Base-by-base conservation (phyloP, 1,284 basidiomycete species). In the Cryptococcus wingfieldii region DNA sequence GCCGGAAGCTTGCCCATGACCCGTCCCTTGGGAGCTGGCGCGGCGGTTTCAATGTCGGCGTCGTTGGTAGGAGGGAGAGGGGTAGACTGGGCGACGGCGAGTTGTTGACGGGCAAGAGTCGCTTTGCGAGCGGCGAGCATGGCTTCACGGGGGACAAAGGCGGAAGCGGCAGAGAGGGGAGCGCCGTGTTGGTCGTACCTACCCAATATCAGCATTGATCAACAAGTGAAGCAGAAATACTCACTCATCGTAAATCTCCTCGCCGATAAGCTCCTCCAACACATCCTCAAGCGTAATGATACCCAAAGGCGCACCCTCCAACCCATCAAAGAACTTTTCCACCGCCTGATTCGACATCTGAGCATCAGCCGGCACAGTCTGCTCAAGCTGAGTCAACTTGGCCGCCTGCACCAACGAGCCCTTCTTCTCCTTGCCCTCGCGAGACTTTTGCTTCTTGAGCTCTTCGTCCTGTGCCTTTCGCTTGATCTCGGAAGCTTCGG, bases 251-350 rank as follows among this genome's bases (percentile, higher is more conserved):
- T 89, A 89, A 50, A 92, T 92, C 66, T 91, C 89, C 77, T 91
- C 89, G 19, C 90, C 89, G 52, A 92, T 90, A 8, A 92, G 80
- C 69, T 91, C 90, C 83, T 95, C 91, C 9, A 95, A 80, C 16
- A 95, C 89, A 63, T 95, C 91, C 74, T 95, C 92, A 3, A 95
- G 81, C 1, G 92, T 95, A 63, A 95, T 94, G 70, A 95, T 91
- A 57, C 92, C 92, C 25, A 95, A 79, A 1, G 90, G 90, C 82
- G 86, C 71, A 86, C 88, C 71, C 54, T 74, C 70, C 47, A 88
- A 82, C 50, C 81, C 82, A 77, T 87, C 84, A 68, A 90, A 78
- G 76, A 90, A 89, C 82, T 86, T 83, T 34, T 85, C 83, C 25
- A 86, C 87, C 48, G 82, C 82, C 61, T 83, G 82, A 65, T 86